phyloP scores from a whole-genome alignment of 208 protist genomes.

The Histomonas meleagridis region DNA sequence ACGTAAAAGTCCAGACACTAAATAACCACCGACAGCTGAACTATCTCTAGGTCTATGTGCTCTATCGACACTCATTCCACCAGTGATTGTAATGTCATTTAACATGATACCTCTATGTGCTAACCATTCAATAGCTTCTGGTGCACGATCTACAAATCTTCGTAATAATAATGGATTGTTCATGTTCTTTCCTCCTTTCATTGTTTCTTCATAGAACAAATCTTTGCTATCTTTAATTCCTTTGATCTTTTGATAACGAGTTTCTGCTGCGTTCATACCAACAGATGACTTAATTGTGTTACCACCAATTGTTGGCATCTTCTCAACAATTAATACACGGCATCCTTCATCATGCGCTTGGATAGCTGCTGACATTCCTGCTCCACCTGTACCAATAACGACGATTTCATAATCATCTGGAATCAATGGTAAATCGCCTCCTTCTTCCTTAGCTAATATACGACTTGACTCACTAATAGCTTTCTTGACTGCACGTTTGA shows the following conservation, averaged over 20 bases:
- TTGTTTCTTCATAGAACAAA: constrained; percentile 13
- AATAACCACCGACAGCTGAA: not conserved
- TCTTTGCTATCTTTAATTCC: constrained; percentile 11
- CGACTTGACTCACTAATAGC: not conserved
- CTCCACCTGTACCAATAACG: not conserved
- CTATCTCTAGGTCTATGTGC: not conserved
- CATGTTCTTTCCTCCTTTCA: not conserved
- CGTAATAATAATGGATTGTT: not conserved
- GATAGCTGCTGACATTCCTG: not conserved
- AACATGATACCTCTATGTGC: not conserved
- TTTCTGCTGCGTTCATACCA: constrained; percentile 12
- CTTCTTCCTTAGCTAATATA: not conserved
- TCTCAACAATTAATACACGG: not conserved
- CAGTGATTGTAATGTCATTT: not conserved
- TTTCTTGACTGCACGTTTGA: not conserved
- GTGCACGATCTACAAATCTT: not conserved
- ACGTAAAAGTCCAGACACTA: not conserved
- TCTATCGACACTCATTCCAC: not conserved
- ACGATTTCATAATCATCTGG: not conserved
- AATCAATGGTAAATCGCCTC: not conserved
- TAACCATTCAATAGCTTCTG: constrained; percentile 15
- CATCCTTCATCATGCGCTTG: not conserved
- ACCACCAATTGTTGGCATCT: not conserved
- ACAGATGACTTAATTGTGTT: not conserved
- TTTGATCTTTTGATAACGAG: not conserved